These are phyloP conservation scores for Marasmius fiardii DNA, from an alignment of 1,284 basidiomycete species.

Conservation along the genomic window DNA sequence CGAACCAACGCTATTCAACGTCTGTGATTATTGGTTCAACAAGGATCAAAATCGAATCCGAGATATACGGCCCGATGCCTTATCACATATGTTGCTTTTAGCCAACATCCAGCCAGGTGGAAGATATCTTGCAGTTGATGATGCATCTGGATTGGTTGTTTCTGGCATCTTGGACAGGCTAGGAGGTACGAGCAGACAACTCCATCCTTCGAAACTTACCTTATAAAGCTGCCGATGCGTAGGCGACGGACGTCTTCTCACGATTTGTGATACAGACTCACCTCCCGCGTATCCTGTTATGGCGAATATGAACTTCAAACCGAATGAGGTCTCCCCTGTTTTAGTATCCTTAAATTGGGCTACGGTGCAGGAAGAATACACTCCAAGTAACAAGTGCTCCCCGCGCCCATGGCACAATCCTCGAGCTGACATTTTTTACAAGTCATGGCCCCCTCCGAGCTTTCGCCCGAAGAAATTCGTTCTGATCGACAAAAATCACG, in stretches of 20 bases:
- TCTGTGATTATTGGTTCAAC: conserved; percentile 87
- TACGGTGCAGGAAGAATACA: conserved; percentile 78
- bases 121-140: conserved; percentile 87
- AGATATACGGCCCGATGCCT: conserved; percentile 83
- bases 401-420: neutral
- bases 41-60: conserved; percentile 82
- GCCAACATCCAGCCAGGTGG: conserved; percentile 86
- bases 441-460: conserved; percentile 59
- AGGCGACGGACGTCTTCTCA: conserved; percentile 81
- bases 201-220: neutral
- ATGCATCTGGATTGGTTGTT: conserved; percentile 88
- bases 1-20: conserved; percentile 85
- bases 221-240: conserved; percentile 11
- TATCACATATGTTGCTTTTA: conserved; percentile 85
- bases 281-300: conserved; percentile 91
- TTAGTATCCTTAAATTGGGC: conserved; percentile 88
- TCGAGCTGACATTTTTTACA: conserved; percentile 11
- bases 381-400: conserved; percentile 45
- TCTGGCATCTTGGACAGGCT: conserved; percentile 83
- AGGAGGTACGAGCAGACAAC: conserved; percentile 55
- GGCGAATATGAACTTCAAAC: conserved; percentile 82
- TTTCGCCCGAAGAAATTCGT: conserved; percentile 49
- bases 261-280: conserved; percentile 89
- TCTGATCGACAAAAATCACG: conserved; percentile 71
- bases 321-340: conserved; percentile 47